Conservation (phyloP, 331 rosid species). For the Erythrophleum ivorense region DNA sequence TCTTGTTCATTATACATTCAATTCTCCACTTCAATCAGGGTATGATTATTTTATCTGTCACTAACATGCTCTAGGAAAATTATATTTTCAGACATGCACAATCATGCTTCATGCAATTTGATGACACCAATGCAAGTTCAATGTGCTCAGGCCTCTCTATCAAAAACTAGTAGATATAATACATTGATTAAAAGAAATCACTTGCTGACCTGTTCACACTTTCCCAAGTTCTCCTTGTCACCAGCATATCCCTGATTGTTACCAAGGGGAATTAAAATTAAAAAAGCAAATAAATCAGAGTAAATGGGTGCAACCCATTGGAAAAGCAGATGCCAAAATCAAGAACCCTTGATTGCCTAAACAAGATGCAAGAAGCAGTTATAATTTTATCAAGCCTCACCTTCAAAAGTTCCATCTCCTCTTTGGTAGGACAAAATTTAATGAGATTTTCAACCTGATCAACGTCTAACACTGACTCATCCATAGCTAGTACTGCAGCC, state of each 20-base stretch:
- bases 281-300: slow-evolving; percentile 36
- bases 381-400: slow-evolving; percentile 50
- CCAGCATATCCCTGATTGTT: slow-evolving; percentile 79
- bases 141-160: slow-evolving; percentile 20
- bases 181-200: slow-evolving; percentile 38
- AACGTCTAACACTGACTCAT: slow-evolving; percentile 87
- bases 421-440: slow-evolving; percentile 97
- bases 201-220: slow-evolving; percentile 90
- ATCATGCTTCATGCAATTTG: background rate
- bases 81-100: background rate
- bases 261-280: slow-evolving; percentile 45
- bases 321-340: slow-evolving; percentile 27
- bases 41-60: slow-evolving; percentile 15
- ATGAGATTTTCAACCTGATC: slow-evolving; percentile 98
- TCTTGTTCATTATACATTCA: slow-evolving; percentile 5
- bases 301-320: background rate
- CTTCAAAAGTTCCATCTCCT: slow-evolving; percentile 98
- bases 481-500: slow-evolving; percentile 97
- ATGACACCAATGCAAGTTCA: slow-evolving; percentile 22
- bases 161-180: slow-evolving; percentile 32
- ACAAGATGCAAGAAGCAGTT: slow-evolving; percentile 34
- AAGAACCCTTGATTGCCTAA: slow-evolving; percentile 34
- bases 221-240: slow-evolving; percentile 86
- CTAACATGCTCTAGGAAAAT: background rate
- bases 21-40: background rate